Conservation (phyloP, 2,329 filamentous ascomycete genomes). For the Colletotrichum eleusines region DNA sequence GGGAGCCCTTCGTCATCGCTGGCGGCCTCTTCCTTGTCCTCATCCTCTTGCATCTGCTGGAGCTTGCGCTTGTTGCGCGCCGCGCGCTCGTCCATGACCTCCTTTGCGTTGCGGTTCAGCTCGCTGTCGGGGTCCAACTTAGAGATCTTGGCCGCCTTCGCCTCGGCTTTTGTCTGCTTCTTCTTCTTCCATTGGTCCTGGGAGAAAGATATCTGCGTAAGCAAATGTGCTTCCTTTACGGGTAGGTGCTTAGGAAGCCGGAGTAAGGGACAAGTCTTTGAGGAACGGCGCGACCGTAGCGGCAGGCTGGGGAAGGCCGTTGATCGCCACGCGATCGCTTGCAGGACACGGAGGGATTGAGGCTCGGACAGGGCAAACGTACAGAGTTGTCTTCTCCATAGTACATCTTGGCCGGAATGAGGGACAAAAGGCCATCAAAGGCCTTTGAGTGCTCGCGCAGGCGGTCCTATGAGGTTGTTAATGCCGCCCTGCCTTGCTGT, state of each 20-base stretch:
- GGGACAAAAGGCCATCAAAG: conserved; percentile 86
- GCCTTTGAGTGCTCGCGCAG: conserved; percentile 69
- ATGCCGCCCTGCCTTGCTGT: conserved; percentile 14
- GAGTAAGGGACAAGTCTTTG: not conserved
- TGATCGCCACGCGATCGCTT: conserved; percentile 9
- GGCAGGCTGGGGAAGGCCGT: not conserved
- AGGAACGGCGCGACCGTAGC: not conserved
- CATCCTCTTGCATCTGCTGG: conserved; percentile 68
- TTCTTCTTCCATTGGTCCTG: conserved; percentile 95
- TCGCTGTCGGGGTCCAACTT: conserved; percentile 93
- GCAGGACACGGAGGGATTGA: conserved; percentile 4
- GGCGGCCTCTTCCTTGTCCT: conserved; percentile 52
- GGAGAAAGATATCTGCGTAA: conserved; percentile 32
- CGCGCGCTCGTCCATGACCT: conserved; percentile 84
- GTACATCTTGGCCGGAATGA: conserved; percentile 92
- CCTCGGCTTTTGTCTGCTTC: conserved; percentile 94
- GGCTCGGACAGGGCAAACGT: conserved; percentile 56
- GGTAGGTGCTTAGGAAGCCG: conserved; percentile 22
- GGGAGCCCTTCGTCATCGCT: conserved; percentile 62
- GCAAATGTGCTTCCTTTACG: conserved; percentile 3
- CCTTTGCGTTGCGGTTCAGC: conserved; percentile 84
- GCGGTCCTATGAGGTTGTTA: conserved; percentile 41
- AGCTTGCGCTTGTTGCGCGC: conserved; percentile 84
- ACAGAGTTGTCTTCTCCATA: conserved; percentile 88
- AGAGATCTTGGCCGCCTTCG: conserved; percentile 82